Evolutionary conservation across 23 red algal species (phyloP).

Genomic region (Gracilaria caudata): DNA sequence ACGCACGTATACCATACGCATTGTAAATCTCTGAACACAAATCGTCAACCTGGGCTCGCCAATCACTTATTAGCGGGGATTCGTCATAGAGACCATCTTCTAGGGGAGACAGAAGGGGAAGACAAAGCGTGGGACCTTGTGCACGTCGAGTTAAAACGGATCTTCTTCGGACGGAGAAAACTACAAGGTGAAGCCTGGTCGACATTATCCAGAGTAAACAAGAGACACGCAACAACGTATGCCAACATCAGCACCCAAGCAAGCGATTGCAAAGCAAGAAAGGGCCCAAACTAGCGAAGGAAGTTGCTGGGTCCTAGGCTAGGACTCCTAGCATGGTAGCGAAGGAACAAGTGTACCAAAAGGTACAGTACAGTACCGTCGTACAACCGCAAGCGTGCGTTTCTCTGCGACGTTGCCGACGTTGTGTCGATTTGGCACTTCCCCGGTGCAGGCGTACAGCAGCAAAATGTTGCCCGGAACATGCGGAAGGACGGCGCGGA

Average conservation of each 20-base stretch:
- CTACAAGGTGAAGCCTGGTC: neutral
- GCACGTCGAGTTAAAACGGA: neutral
- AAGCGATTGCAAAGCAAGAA: neutral
- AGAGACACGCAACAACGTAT: neutral
- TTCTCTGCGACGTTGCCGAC: no score
- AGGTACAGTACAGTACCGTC: no score
- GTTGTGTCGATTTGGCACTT: no score
- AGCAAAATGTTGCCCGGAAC: no score
- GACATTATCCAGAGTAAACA: neutral
- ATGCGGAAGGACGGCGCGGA: no score
- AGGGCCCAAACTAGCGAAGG: neutral
- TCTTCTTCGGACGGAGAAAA: neutral
- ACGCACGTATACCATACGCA: neutral
- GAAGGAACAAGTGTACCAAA: no score
- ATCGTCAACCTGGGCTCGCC: conserved; percentile 27
- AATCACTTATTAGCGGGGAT: conserved; percentile 1
- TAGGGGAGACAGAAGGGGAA: conserved; percentile 15
- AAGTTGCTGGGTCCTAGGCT: no score
- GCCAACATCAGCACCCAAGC: neutral
- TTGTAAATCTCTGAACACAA: conserved; percentile 14
- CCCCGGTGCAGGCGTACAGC: no score
- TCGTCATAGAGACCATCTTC: conserved; percentile 4
- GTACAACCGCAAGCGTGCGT: no score
- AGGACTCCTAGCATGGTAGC: no score
- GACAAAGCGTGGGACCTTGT: conserved; percentile 3